Evolutionary conservation across 768 basidiomycete species (phyloP).

Genomic region (Punctularia strigosozonata): DNA sequence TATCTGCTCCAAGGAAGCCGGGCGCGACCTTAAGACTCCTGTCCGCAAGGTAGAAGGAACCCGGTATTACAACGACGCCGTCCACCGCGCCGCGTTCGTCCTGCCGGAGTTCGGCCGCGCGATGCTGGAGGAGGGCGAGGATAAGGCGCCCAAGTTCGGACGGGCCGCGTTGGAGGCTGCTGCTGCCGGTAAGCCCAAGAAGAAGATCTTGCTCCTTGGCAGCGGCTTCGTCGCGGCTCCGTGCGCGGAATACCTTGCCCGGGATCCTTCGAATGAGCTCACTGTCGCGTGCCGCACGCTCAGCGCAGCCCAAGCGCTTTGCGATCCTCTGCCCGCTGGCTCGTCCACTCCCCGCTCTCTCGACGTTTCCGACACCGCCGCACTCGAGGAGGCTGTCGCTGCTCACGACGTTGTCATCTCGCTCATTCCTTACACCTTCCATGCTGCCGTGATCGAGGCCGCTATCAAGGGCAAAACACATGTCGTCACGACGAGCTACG

Average conservation of each 20-base stretch:
- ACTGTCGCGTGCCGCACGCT: slow-evolving; percentile 91
- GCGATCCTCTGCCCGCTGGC: slow-evolving; percentile 52
- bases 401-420: slow-evolving; percentile 91
- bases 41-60: slow-evolving; percentile 60
- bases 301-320: slow-evolving; percentile 58
- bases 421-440: slow-evolving; percentile 91
- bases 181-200: slow-evolving; percentile 35
- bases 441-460: slow-evolving; percentile 81
- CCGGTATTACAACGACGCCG: slow-evolving; percentile 72
- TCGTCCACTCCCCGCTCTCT: slow-evolving; percentile 66
- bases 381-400: slow-evolving; percentile 72
- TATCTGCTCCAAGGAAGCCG: slow-evolving; percentile 69
- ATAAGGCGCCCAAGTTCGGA: slow-evolving; percentile 69
- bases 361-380: slow-evolving; percentile 61
- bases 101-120: slow-evolving; percentile 87
- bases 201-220: slow-evolving; percentile 81
- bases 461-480: slow-evolving; percentile 82
- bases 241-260: slow-evolving; percentile 89
- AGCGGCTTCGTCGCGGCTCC: slow-evolving; percentile 93
- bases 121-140: slow-evolving; percentile 59
- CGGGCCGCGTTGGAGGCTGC: slow-evolving; percentile 37
- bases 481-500: slow-evolving; percentile 94
- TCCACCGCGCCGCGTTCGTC: slow-evolving; percentile 77
- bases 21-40: slow-evolving; percentile 60
- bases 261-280: slow-evolving; percentile 68